Evolutionary conservation across 331 rosid genomes (phyloP), one percentile per base, ranked within the genome.

Genomic region (Malus hybrid): DNA sequence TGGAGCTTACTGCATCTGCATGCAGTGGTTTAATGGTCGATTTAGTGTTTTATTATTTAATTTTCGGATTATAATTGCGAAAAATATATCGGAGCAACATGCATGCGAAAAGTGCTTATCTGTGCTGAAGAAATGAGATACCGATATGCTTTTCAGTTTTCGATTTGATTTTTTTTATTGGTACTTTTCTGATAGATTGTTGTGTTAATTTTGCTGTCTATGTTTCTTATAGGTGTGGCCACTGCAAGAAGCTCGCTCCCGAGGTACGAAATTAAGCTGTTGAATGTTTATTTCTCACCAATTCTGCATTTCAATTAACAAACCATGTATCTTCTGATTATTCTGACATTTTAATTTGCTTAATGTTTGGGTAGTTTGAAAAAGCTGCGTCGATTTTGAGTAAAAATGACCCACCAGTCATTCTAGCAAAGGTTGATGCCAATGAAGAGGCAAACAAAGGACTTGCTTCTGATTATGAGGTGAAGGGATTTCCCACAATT

Each of bases 341-440:
- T 28, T 31, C 72, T 76, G 77, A 76, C 29, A 1, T 32, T 32
- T 15, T 39, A 32, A 39, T 75, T 80, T 31, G 24, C 22, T 52
- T 77, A 76, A 46, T 46, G 12, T 9, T 63, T 24, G 24, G 44
- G 82, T 74, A 95, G 99, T 95, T 59, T 76, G 99, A 95, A 50
- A 89, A 90, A 61, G 99, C 99, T 65, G 97, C 99, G 16, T 88
- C 93, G 10, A 62, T 90, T 70, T 83, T 95, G 87, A 92, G 94
- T 66, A 87, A 75, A 59, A 86, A 85, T 19, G 92, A 92, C 52
- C 92, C 99, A 74, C 89, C 92, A 0, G 22, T 95, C 70, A 57
- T 80, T 81, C 84, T 92, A 79, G 99, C 97, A 22, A 95, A 95
- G 85, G 83, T 95, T 31, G 93, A 95, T 79, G 95, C 93, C 34